Evolutionary conservation across 345 rosid species (phyloP), one percentile per base, ranked within the genome.

Genomic region (Gossypium turneri): DNA sequence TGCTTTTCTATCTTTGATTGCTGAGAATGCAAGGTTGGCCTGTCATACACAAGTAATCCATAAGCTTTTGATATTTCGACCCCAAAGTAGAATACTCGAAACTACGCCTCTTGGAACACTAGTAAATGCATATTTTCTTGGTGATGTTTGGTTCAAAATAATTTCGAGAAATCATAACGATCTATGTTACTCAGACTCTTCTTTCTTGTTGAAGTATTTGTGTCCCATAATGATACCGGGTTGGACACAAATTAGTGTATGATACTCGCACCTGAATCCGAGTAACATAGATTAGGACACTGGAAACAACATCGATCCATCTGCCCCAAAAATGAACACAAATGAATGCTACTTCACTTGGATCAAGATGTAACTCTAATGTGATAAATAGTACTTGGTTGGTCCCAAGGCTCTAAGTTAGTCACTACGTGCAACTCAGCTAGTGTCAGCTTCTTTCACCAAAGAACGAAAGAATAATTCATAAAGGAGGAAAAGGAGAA

Each of bases 1-100:
- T 64, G 84, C 98, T 82, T 90, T 90, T 80, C 97, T 82, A 20
- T 92, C 97, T 86, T 85, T 91, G 80, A 94, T 88, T 38, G 85
- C 88, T 17, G 89, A 84, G 1, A 92, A 94, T 11, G 97, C 94
- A 0, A 86, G 90, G 77, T 81, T 85, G 80, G 97, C 92, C 97
- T 92, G 92, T 48, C 71, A 82, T 44, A 56, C 52, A 76, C 59
- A 72, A 68, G 51, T 16, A 57, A 68, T 62, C 41, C 48, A 48
- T 34, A 5, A 41, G 11, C 70, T 34, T 69, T 13, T 74, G 67
- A 59, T 74, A 45, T 50, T 8, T 9, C 19, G 16, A 3, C 27
- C 2, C 7, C 43, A 50, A 50, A 50, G 17, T 56, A 56, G 9
- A 13, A 25, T 34, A 34, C 41, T 34, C 0, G 41, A 34, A 34